Evolutionary conservation across 1,284 basidiomycete species (phyloP).

Genomic region (Ceratobasidium sp.): DNA sequence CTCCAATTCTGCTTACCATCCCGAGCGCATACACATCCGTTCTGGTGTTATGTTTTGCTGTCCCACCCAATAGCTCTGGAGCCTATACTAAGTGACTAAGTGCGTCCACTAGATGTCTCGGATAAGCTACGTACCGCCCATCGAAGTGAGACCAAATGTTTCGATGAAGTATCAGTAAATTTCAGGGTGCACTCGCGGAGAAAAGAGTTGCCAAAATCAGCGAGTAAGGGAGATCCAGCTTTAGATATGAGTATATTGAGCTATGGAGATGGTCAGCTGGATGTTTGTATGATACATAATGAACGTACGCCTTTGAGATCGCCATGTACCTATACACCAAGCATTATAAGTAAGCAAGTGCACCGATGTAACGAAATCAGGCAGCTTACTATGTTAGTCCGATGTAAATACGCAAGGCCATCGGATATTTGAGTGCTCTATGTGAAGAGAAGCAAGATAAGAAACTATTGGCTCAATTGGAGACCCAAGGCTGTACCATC

Average conservation of each 20-base stretch:
- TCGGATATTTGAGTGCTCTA: too few relatives aligned
- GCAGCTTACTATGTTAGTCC: too few relatives aligned
- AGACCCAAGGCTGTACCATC: not conserved
- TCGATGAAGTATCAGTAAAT: not conserved
- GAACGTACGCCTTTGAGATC: constrained; percentile 25
- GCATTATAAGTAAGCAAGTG: too few relatives aligned
- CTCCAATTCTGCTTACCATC: constrained; percentile 1
- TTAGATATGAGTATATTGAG: constrained; percentile 3
- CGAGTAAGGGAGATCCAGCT: not conserved
- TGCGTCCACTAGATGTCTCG: too few relatives aligned
- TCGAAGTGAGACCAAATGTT: not conserved
- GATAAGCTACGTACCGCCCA: constrained; percentile 12
- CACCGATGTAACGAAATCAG: too few relatives aligned
- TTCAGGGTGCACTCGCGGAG: not conserved
- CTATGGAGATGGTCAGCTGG: not conserved
- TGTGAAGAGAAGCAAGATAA: not conserved
- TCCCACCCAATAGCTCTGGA: not conserved
- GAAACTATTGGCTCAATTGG: not conserved
- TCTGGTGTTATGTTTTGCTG: not conserved
- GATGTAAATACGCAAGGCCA: too few relatives aligned
- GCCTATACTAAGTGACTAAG: not conserved
- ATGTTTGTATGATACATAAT: not conserved
- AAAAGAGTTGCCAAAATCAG: constrained; percentile 8
- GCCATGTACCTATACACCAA: not conserved
- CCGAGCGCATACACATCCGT: constrained; percentile 24